Evolutionary conservation across 2,329 filamentous ascomycete species (phyloP).

Genomic region (Exophiala lecanii-corni): DNA sequence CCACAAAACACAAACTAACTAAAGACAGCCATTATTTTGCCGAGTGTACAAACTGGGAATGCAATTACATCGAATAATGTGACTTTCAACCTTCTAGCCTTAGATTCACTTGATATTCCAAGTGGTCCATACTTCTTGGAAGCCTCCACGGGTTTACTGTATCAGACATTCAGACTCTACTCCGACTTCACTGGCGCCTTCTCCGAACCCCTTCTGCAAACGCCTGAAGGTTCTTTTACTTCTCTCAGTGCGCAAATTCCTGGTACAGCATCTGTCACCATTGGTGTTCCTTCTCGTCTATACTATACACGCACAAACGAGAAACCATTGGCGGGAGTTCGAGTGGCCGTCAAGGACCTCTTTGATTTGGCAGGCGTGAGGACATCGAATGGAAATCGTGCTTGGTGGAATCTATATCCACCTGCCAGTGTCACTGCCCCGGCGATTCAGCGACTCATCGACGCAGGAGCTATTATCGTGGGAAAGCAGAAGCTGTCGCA

Average conservation of each 20-base stretch:
- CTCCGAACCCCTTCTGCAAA: constrained; percentile 4
- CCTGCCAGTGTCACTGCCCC: constrained; percentile 24
- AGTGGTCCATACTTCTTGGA: constrained; percentile 10
- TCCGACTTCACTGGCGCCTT: constrained; percentile 11
- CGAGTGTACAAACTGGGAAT: neutral
- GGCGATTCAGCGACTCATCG: constrained; percentile 19
- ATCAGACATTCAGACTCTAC: constrained; percentile 10
- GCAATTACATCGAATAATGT: neutral
- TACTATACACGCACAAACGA: constrained; percentile 51
- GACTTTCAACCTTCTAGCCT: neutral
- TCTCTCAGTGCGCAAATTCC: constrained; percentile 41
- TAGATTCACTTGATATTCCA: constrained; percentile 2
- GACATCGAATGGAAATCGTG: constrained; percentile 29
- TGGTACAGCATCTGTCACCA: constrained; percentile 30
- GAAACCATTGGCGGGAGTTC: constrained; percentile 57
- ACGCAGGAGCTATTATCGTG: constrained; percentile 18
- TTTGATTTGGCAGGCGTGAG: constrained; percentile 54
- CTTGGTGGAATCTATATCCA: constrained; percentile 53
- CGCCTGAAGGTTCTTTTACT: constrained; percentile 37
- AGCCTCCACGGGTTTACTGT: constrained; percentile 2
- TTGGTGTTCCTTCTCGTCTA: constrained; percentile 56
- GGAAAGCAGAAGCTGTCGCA: constrained; percentile 18
- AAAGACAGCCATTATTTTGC: constrained; percentile 2
- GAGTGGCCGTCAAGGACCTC: constrained; percentile 61
- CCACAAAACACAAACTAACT: too few species aligned